Evolutionary conservation across 257 asterid species (phyloP).

Genomic region (Nicotiana benthamiana): DNA sequence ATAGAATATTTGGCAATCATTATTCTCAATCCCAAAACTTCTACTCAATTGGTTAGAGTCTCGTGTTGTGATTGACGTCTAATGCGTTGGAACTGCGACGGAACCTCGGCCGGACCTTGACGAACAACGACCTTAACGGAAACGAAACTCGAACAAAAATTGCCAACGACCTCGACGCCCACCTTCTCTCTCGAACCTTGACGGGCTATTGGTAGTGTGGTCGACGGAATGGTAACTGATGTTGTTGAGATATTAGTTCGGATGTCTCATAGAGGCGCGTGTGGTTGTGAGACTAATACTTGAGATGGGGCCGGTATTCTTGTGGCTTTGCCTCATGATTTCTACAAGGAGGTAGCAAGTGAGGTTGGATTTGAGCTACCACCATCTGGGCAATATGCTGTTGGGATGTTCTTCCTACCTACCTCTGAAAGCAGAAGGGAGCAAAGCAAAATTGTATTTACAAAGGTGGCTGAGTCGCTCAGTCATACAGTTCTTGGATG

Average conservation of each 20-base stretch:
- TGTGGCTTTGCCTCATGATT: constrained; percentile 85
- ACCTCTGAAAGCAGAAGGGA: constrained; percentile 83
- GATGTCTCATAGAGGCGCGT: constrained; percentile 97
- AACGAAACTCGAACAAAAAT: no score
- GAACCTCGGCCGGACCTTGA: no score
- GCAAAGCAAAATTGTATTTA: constrained; percentile 78
- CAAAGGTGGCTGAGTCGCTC: constrained; percentile 97
- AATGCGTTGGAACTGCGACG: no score
- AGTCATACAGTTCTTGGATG: constrained; percentile 97
- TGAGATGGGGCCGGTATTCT: constrained; percentile 99
- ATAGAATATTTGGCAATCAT: no score
- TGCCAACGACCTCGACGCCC: no score
- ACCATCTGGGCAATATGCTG: constrained; percentile 84
- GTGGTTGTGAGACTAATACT: constrained; percentile 98
- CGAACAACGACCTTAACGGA: no score
- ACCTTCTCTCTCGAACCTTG: no score
- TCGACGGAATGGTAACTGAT: constrained; percentile 98
- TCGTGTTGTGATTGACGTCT: no score
- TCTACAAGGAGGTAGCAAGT: constrained; percentile 72
- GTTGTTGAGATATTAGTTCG: constrained; percentile 92
- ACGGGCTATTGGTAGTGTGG: no score
- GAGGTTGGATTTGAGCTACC: constrained; percentile 84
- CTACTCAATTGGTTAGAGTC: no score
- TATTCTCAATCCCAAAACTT: no score
- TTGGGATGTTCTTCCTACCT: constrained; percentile 99